Conservation (phyloP, 2,329 filamentous ascomycete genomes). For the Monosporascus sp. region DNA sequence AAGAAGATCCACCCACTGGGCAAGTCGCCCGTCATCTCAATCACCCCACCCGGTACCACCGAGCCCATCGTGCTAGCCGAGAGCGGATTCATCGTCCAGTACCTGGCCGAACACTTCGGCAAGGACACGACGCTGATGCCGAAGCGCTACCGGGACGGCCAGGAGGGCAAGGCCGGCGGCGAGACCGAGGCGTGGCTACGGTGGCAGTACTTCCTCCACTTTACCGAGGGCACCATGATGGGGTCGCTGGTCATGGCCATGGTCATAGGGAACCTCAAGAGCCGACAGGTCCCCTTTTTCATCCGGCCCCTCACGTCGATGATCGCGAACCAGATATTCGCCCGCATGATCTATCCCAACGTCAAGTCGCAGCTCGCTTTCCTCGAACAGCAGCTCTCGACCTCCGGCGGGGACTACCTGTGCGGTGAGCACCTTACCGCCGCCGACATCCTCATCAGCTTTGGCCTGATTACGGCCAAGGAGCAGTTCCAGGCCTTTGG, state of each 20-base stretch:
- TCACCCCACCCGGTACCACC: constrained; percentile 40
- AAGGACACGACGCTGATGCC: constrained; percentile 45
- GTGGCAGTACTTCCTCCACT: constrained; percentile 72
- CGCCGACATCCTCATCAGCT: constrained; percentile 51
- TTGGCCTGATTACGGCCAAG: constrained; percentile 42
- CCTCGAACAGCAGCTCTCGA: constrained; percentile 44
- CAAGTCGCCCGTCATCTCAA: constrained; percentile 74
- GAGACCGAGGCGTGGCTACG: constrained; percentile 58
- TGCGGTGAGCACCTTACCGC: constrained; percentile 46
- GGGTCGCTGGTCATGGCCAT: constrained; percentile 18
- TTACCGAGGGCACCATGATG: constrained; percentile 75
- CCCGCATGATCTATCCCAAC: constrained; percentile 42
- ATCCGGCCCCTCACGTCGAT: constrained; percentile 46
- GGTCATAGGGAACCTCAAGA: constrained; percentile 33
- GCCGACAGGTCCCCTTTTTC: constrained; percentile 44
- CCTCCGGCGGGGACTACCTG: constrained; percentile 41
- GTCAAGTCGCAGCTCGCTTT: constrained; percentile 42
- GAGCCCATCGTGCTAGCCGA: constrained; percentile 67
- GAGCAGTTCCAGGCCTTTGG: constrained; percentile 36
- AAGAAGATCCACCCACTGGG: constrained; percentile 78
- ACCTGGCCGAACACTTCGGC: constrained; percentile 64
- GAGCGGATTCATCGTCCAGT: constrained; percentile 76
- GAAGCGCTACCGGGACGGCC: constrained; percentile 50
- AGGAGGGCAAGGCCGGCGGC: constrained; percentile 51
- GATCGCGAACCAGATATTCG: constrained; percentile 39